Evolutionary conservation across 1,284 basidiomycete genomes (phyloP), one percentile per base, ranked within the genome.

Genomic region (Pascua guehoae): DNA sequence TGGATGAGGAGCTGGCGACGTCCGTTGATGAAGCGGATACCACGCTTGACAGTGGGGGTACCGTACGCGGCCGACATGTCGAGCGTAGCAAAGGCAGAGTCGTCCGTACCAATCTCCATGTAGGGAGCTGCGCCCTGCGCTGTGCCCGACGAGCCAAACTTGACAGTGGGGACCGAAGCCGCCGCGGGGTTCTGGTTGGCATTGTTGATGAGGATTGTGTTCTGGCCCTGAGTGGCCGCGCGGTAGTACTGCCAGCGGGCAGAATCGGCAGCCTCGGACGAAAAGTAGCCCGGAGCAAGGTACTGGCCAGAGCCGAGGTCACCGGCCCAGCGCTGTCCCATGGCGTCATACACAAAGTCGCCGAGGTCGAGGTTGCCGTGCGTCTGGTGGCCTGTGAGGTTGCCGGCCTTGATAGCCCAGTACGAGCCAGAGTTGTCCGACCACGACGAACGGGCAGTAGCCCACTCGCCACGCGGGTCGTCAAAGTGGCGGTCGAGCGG

Each of bases 151-250:
- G 81, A 72, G 36, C 79, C 85, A 67, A 83, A 84, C 47, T 75
- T 77, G 40, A 81, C 79, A 18, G 80, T 82, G 0, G 94, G 91
- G 8, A 64, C 62, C 1, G 42, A 8, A 53, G 88, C 88, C 57
- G 87, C 88, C 40, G 73, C 73, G 49, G 96, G 86, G 60, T 86
- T 81, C 79, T 98, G 94, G 79, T 98, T 98, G 47, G 78, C 71
- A 63, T 82, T 77, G 74, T 85, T 84, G 66, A 97, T 83, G 53
- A 94, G 68, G 62, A 99, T 82, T 2, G 91, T 93, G 82, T 98
- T 99, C 80, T 99, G 96, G 12, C 95, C 95, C 76, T 94, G 89
- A 1, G 94, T 97, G 74, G 86, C 85, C 83, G 95, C 98, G 73
- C 94, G 86, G 83, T 96, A 99, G 79, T 94, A 96, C 61, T 83